phyloP scores from a whole-genome alignment of 345 rosid genomes.

The Microcos paniculata region DNA sequence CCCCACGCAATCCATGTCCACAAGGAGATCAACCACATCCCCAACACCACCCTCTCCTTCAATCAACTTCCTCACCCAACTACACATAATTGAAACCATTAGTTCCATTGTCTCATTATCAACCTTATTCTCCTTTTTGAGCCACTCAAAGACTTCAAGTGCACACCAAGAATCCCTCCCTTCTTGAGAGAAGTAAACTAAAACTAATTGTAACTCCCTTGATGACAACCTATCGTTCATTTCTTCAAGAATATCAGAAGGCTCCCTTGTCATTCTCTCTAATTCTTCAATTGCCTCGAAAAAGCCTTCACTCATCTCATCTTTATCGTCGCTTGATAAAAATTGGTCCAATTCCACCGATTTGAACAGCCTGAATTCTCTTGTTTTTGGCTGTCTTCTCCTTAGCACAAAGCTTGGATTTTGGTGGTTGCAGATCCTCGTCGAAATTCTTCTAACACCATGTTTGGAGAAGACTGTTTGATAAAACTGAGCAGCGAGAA shows the following conservation, averaged over 20 bases:
- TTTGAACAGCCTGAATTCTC: constrained; percentile 40
- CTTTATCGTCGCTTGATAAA: constrained; percentile 66
- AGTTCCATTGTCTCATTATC: constrained; percentile 93
- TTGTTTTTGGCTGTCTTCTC: constrained; percentile 24
- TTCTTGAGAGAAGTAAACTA: constrained; percentile 91
- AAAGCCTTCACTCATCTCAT: constrained; percentile 75
- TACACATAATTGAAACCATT: constrained; percentile 88
- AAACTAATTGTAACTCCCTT: constrained; percentile 70
- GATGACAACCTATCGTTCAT: constrained; percentile 84
- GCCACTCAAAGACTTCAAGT: constrained; percentile 93
- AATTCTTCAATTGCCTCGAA: constrained; percentile 88
- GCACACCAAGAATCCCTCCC: constrained; percentile 98
- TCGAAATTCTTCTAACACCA: constrained; percentile 15
- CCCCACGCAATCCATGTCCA: constrained; percentile 94
- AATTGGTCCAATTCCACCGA: constrained; percentile 66
- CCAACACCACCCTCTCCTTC: constrained; percentile 54
- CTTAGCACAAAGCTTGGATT: constrained; percentile 27
- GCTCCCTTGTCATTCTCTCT: constrained; percentile 87
- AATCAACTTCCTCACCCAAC: constrained; percentile 81
- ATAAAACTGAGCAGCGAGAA: constrained; percentile 21
- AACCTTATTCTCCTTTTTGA: constrained; percentile 72
- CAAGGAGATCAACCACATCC: constrained; percentile 71
- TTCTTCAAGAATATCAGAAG: constrained; percentile 81
- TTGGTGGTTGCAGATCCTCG: constrained; percentile 35
- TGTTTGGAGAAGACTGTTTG: constrained; percentile 11